Evolutionary conservation across 2,329 filamentous ascomycete species (phyloP), one percentile per base, ranked within the genome.

Genomic region (Colletotrichum karsti): DNA sequence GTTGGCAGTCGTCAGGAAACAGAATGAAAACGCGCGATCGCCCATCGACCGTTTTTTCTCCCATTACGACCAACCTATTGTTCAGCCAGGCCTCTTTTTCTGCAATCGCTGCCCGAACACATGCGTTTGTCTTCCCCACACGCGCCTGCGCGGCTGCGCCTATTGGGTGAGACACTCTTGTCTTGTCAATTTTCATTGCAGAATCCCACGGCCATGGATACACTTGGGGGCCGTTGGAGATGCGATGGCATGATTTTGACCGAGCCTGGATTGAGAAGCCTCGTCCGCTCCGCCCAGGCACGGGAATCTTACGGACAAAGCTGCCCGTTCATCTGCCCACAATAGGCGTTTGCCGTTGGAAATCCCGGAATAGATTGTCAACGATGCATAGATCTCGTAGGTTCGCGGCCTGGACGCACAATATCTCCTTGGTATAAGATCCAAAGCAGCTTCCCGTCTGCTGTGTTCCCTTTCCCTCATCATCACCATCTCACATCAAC

Each of bases 281-380:
- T 69, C 61, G 55, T 53, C 54, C 65, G 39, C 51, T 68, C 50
- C 42, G 44, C 42, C 60, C 50, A 48, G 42, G 59, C 56, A 71
- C 69, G 68, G 60, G 55, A 70, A 71, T 71, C 51, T 60, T 63
- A 64, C 69, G 69, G 69, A 63, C 56, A 59, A 57, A 56, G 50
- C 53, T 59, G 54, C 63, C 51, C 48, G 48, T 26, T 35, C 56
- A 69, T 68, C 69, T 71, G 69, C 67, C 69, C 69, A 71, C 56
- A 56, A 64, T 70, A 67, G 69, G 65, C 33, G 65, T 59, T 59
- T 59, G 46, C 65, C 65, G 60, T 65, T 46, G 53, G 60, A 28
- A 58, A 68, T 68, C 33, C 39, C 54, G 65, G 53, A 41, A 33
- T 55, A 41, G 44, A 41, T 58, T 55, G 65, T 59, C 30, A 54